Conservation (phyloP, 2,329 filamentous ascomycete genomes). For the Monosporascus sp. region DNA sequence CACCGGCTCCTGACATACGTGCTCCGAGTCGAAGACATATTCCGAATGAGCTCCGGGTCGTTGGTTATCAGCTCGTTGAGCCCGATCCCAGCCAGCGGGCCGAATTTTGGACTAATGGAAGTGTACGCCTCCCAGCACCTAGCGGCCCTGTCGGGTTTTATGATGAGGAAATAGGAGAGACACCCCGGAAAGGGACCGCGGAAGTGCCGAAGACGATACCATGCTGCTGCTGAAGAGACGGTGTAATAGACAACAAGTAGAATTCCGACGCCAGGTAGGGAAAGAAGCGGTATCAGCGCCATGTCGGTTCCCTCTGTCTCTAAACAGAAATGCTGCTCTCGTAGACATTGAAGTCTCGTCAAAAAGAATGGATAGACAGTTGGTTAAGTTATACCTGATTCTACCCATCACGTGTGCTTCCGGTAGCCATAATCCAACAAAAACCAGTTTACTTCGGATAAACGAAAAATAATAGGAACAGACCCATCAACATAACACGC, state of each 20-base stretch:
- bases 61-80: constrained; percentile 28
- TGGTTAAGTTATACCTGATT: too few species aligned
- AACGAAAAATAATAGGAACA: too few species aligned
- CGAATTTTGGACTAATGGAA: constrained; percentile 9
- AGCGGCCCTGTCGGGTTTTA: background rate
- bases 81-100: constrained; percentile 32
- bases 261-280: background rate
- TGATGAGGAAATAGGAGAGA: background rate
- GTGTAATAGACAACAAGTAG: background rate
- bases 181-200: background rate
- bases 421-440: too few species aligned
- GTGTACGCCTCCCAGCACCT: background rate
- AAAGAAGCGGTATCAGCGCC: background rate
- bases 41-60: constrained; percentile 32
- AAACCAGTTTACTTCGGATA: too few species aligned
- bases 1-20: constrained; percentile 11
- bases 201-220: background rate
- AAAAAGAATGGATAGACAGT: too few species aligned
- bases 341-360: too few species aligned
- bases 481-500: too few species aligned
- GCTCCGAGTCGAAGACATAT: constrained; percentile 25
- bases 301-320: background rate
- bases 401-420: too few species aligned
- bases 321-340: too few species aligned
- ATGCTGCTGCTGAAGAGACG: background rate